phyloP scores from a whole-genome alignment of 2,329 filamentous ascomycete genomes.

The Capronia americana region DNA sequence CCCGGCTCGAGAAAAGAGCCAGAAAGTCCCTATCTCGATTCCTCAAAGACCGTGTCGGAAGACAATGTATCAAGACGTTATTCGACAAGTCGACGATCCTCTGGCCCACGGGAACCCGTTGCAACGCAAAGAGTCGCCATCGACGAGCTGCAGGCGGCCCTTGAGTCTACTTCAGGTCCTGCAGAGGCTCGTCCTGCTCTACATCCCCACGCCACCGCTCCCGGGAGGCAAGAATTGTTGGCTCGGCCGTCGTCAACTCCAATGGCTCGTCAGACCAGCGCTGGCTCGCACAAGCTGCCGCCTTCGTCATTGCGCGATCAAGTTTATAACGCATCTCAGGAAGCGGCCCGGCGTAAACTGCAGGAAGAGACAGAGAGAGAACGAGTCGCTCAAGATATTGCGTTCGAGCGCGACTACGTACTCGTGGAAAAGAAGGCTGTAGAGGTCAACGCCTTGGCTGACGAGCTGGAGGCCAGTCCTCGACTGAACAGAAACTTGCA shows the following conservation, averaged over 20 bases:
- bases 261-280: constrained; percentile 69
- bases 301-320: constrained; percentile 58
- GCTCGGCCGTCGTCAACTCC: constrained; percentile 48
- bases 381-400: constrained; percentile 80
- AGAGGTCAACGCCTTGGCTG: constrained; percentile 95
- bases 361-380: constrained; percentile 60
- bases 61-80: constrained; percentile 31
- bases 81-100: constrained; percentile 30
- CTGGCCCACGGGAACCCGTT: constrained; percentile 33
- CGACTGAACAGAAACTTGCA: constrained; percentile 61
- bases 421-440: constrained; percentile 93
- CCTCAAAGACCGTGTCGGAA: constrained; percentile 26
- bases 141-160: constrained; percentile 20
- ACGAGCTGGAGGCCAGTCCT: constrained; percentile 87
- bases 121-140: constrained; percentile 22
- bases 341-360: constrained; percentile 43
- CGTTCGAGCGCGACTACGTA: constrained; percentile 92
- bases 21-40: constrained; percentile 37
- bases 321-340: constrained; percentile 47
- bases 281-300: constrained; percentile 38
- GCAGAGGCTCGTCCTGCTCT: constrained; percentile 41
- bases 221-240: constrained; percentile 48
- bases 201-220: constrained; percentile 49
- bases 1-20: constrained; percentile 34
- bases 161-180: constrained; percentile 42